Base-by-base conservation (phyloP, 164 flowering plant genomes). In the Stephania yunnanensis region DNA sequence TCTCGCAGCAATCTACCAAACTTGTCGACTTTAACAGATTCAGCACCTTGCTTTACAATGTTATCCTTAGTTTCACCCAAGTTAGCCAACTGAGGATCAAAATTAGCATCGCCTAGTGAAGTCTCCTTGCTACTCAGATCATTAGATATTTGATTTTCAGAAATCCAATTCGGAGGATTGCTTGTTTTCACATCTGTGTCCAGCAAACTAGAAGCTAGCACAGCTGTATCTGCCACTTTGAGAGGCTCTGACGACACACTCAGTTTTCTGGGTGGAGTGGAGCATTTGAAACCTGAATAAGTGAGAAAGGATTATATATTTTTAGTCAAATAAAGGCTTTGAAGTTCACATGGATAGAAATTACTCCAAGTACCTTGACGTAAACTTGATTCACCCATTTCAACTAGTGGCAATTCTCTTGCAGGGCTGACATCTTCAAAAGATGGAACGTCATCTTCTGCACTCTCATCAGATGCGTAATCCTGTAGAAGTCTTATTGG, bases 1-100 rank as follows among this genome's bases (percentile, higher is more conserved):
- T 91, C 88, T 79, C 82, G 87, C 42, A 89, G 78, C 79, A 90
- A 81, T 82, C 99, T 90, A 69, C 99, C 99, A 84, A 89, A 95
- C 82, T 91, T 89, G 81, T 95, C 99, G 20, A 92, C 88, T 76
- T 90, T 88, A 17, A 36, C 25, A 36, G 74, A 71, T 71, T 75
- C 20, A 6, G 87, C 46, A 58, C 72, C 73, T 70, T 67, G 69
- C 71, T 79, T 81, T 17, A 31, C 64, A 69, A 74, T 84, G 63
- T 82, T 81, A 76, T 80, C 81, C 58, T 71, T 79, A 30, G 69
- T 5, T 71, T 83, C 78, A 66, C 30, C 74, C 76, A 61, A 61
- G 44, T 72, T 71, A 80, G 58, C 74, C 76, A 61, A 61, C 46
- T 72, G 73, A 80, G 58, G 46, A 55, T 46, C 73, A 76, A 46